These are phyloP conservation scores for Silene latifolia DNA, from an alignment of 148 eudicot genomes.

Conservation along the genomic window DNA sequence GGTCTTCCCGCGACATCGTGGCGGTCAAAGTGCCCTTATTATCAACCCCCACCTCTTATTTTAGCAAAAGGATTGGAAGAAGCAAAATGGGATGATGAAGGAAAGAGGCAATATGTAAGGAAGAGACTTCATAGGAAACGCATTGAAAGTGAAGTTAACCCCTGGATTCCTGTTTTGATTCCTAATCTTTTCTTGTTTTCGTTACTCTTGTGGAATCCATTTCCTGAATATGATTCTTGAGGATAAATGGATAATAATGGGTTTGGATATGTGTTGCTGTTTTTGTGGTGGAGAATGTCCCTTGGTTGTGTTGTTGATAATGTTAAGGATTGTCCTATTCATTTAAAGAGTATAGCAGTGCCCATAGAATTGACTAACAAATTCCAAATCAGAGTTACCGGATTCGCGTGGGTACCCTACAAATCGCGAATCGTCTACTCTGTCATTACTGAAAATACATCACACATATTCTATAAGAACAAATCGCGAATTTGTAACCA, in stretches of 20 bases:
- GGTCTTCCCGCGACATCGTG: constrained; percentile 63
- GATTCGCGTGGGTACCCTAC: too few relatives aligned
- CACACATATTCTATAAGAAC: too few relatives aligned
- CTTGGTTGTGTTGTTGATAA: neutral
- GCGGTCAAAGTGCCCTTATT: constrained; percentile 88
- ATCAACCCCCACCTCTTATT: constrained; percentile 59
- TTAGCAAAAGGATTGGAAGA: constrained; percentile 74
- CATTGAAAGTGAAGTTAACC: constrained; percentile 37
- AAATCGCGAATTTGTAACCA: too few relatives aligned
- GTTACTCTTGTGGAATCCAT: constrained; percentile 38
- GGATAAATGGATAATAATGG: neutral
- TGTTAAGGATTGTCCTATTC: neutral
- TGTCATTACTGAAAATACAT: too few relatives aligned
- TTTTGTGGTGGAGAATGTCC: constrained; percentile 9
- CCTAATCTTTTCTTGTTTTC: constrained; percentile 44
- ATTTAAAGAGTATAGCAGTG: neutral
- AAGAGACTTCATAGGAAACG: constrained; percentile 39
- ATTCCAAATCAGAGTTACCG: too few relatives aligned
- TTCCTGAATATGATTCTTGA: constrained; percentile 34
- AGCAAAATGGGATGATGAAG: constrained; percentile 62
- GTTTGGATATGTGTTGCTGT: constrained; percentile 7
- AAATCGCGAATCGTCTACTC: too few relatives aligned
- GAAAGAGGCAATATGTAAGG: constrained; percentile 49
- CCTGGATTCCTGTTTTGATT: constrained; percentile 56
- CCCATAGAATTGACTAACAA: neutral